phyloP scores from a whole-genome alignment of 441 rosid genomes.

The Gossypium gossypioides region DNA sequence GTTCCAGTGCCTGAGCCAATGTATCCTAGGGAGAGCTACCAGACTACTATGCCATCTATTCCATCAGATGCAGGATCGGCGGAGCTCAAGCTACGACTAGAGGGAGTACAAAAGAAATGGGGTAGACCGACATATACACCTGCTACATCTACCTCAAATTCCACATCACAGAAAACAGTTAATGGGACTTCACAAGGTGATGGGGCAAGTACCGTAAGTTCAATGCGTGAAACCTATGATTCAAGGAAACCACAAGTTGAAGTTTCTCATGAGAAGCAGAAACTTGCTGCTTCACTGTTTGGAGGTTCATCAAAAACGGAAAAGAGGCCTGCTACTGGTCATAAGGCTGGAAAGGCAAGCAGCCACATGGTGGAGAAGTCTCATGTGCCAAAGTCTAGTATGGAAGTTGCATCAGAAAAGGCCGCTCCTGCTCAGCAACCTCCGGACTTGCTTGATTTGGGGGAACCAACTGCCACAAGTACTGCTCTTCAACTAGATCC shows the following conservation, averaged over 20 bases:
- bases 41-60: constrained; percentile 31
- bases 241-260: constrained; percentile 56
- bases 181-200: constrained; percentile 40
- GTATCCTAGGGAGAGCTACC: constrained; percentile 50
- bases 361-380: constrained; percentile 30
- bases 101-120: constrained; percentile 96
- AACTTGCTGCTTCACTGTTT: constrained; percentile 91
- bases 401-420: constrained; percentile 25
- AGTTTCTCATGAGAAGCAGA: constrained; percentile 75
- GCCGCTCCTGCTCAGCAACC: constrained; percentile 47
- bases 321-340: constrained; percentile 47
- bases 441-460: constrained; percentile 85
- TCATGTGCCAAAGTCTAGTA: constrained; percentile 19
- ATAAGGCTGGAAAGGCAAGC: constrained; percentile 42
- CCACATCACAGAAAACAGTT: constrained; percentile 41
- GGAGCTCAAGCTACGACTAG: constrained; percentile 78
- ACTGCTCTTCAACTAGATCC: constrained; percentile 48
- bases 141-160: constrained; percentile 34
- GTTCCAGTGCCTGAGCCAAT: constrained; percentile 67
- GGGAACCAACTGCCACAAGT: constrained; percentile 38
- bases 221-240: constrained; percentile 47
- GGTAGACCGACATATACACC: constrained; percentile 57
- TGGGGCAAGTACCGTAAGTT: constrained; percentile 29
- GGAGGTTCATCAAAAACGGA: constrained; percentile 69
- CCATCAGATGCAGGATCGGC: constrained; percentile 52